Evolutionary conservation across 2,329 filamentous ascomycete species (phyloP).

Genomic region (Talaromyces albobiverticillius): DNA sequence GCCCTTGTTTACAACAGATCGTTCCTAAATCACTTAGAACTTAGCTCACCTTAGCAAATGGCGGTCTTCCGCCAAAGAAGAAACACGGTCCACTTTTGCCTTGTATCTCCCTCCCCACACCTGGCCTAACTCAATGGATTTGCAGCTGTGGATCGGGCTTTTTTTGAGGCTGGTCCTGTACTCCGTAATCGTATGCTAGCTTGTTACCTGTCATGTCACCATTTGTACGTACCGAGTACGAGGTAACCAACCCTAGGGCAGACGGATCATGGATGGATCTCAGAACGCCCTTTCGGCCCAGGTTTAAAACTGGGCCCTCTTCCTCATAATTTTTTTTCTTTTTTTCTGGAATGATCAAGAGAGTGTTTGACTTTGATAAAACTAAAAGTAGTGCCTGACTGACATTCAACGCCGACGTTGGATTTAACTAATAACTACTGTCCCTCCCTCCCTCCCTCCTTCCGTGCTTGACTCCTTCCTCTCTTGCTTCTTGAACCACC

Average conservation of each 20-base stretch:
- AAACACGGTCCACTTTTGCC: slow-evolving; percentile 6
- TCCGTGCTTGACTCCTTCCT: background rate
- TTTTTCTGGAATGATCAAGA: too few species aligned
- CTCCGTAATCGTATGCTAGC: too few species aligned
- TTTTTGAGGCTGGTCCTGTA: background rate
- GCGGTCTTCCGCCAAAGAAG: too few species aligned
- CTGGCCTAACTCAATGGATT: slow-evolving; percentile 1
- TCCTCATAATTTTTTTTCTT: background rate
- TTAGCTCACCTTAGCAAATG: too few species aligned
- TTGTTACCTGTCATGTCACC: slow-evolving; percentile 16
- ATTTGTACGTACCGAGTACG: slow-evolving; percentile 2
- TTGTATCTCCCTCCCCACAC: slow-evolving; percentile 13
- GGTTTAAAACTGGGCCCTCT: slow-evolving; percentile 6
- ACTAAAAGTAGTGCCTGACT: too few species aligned
- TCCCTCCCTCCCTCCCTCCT: background rate
- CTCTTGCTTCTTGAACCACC: background rate
- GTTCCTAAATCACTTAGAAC: too few species aligned
- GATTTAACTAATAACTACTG: too few species aligned
- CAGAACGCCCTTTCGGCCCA: slow-evolving; percentile 1
- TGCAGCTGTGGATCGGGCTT: background rate
- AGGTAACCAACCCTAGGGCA: background rate
- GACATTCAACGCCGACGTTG: too few species aligned
- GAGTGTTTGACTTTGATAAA: too few species aligned
- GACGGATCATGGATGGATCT: slow-evolving; percentile 6
- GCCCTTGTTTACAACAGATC: too few species aligned